Percentiles rank a stretch among this genome's conserved stretches.
Evolutionary conservation across 768 basidiomycete genomes (phyloP).

Genomic region (Collybia sp.): DNA sequence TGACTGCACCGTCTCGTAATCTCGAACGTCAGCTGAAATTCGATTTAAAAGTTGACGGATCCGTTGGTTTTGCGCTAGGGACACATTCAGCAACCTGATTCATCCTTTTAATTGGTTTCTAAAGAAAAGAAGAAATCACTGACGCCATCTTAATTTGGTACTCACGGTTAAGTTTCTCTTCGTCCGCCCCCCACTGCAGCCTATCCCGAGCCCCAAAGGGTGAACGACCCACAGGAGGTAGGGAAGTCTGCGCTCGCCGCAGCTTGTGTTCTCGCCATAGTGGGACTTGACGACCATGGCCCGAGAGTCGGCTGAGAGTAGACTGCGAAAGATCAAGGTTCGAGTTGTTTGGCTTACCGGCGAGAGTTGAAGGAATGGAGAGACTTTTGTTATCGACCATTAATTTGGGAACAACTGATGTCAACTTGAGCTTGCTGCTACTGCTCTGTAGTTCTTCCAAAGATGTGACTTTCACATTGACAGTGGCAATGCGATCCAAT

Average conservation of each 20-base stretch:
- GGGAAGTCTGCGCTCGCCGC: slow-evolving; percentile 18
- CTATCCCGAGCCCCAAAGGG: slow-evolving; percentile 22
- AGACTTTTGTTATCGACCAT: no score
- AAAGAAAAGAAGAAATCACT: slow-evolving; percentile 13
- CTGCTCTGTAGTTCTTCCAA: no score
- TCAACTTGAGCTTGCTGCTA: no score
- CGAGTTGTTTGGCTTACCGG: no score
- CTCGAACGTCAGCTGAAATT: slow-evolving; percentile 55
- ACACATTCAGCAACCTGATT: slow-evolving; percentile 55
- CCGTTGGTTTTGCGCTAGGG: slow-evolving; percentile 56
- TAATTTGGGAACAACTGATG: no score
- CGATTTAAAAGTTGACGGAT: slow-evolving; percentile 67
- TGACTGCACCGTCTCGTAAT: slow-evolving; percentile 61
- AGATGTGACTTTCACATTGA: slow-evolving; percentile 6
- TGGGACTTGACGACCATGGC: neutral
- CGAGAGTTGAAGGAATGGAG: no score
- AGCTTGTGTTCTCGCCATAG: neutral
- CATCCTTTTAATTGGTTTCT: neutral
- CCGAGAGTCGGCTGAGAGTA: neutral
- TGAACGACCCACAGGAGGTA: slow-evolving; percentile 18
- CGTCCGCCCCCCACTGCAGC: slow-evolving; percentile 37
- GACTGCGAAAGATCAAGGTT: neutral
- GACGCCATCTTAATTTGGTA: slow-evolving; percentile 58
- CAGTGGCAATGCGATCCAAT: slow-evolving; percentile 3
- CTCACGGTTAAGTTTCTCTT: slow-evolving; percentile 43